These are phyloP conservation scores for Penicillium expansum DNA, from an alignment of 2,329 filamentous ascomycete genomes.

Conservation along the genomic window DNA sequence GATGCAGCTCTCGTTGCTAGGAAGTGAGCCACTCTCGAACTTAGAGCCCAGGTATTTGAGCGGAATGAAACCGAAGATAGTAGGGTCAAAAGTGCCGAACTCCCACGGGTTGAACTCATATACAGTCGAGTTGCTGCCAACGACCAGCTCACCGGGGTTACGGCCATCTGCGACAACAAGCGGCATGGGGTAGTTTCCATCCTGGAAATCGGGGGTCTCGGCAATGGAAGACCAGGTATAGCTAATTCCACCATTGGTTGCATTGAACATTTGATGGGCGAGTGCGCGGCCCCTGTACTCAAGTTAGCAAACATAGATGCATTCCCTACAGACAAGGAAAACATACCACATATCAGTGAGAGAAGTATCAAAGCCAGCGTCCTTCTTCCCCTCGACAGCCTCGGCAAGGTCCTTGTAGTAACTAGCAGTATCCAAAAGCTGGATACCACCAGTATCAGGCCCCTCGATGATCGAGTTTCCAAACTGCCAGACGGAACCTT, in stretches of 20 bases:
- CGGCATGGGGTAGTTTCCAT: slow-evolving; percentile 67
- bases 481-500: slow-evolving; percentile 30
- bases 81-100: slow-evolving; percentile 73
- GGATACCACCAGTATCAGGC: slow-evolving; percentile 38
- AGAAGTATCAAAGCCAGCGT: slow-evolving; percentile 65
- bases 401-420: slow-evolving; percentile 63
- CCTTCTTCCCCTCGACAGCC: slow-evolving; percentile 59
- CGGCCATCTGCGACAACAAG: slow-evolving; percentile 70
- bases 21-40: slow-evolving; percentile 62
- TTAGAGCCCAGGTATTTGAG: slow-evolving; percentile 69
- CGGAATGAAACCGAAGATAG: slow-evolving; percentile 68
- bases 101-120: slow-evolving; percentile 79
- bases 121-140: slow-evolving; percentile 70
- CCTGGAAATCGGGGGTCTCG: slow-evolving; percentile 58
- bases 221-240: slow-evolving; percentile 83
- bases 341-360: slow-evolving; percentile 79
- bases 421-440: slow-evolving; percentile 47
- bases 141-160: slow-evolving; percentile 57
- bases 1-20: slow-evolving; percentile 60
- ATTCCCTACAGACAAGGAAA: not conserved
- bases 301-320: slow-evolving; percentile 1
- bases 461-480: slow-evolving; percentile 50
- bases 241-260: slow-evolving; percentile 66
- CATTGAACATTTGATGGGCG: slow-evolving; percentile 82
- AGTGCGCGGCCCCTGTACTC: slow-evolving; percentile 64